phyloP scores from a whole-genome alignment of 1,139 yeast species.

The Geotrichum bryndzae region DNA sequence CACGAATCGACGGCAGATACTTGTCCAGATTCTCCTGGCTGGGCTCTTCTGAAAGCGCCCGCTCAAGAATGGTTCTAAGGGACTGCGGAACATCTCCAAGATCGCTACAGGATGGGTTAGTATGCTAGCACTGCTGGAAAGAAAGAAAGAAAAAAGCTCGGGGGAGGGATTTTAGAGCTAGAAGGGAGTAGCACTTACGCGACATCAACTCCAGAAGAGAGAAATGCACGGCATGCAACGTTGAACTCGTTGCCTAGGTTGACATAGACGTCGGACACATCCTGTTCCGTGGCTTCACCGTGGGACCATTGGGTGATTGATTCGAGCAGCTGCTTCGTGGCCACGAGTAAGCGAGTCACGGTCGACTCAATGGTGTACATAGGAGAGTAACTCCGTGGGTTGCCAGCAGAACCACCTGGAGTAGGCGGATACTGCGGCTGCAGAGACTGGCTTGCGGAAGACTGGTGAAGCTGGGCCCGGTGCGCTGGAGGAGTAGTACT shows the following conservation, averaged over 20 bases:
- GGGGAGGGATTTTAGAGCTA: not conserved
- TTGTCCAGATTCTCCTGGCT: constrained; percentile 76
- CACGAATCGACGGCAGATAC: constrained; percentile 79
- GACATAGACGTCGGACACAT: constrained; percentile 88
- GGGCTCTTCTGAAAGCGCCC: constrained; percentile 80
- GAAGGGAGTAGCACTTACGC: constrained; percentile 21
- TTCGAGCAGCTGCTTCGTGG: constrained; percentile 82
- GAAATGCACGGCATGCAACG: constrained; percentile 70
- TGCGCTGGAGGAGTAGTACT: constrained; percentile 1
- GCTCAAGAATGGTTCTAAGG: constrained; percentile 71
- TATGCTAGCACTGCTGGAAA: not conserved
- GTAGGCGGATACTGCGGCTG: not conserved
- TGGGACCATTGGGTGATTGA: constrained; percentile 89
- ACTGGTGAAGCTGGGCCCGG: not conserved
- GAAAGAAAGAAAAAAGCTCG: not conserved
- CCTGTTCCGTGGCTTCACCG: constrained; percentile 67
- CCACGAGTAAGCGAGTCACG: constrained; percentile 74
- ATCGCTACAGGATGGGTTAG: constrained; percentile 37
- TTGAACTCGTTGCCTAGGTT: constrained; percentile 90
- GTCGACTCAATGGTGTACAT: constrained; percentile 73
- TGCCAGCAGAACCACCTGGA: not conserved
- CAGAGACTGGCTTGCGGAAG: not conserved
- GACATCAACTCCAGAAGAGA: constrained; percentile 62
- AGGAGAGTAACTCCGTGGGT: constrained; percentile 2
- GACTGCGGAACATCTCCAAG: constrained; percentile 73